These are phyloP conservation scores for Candida takata DNA, from an alignment of 805 yeast genomes.

Conservation along the genomic window DNA sequence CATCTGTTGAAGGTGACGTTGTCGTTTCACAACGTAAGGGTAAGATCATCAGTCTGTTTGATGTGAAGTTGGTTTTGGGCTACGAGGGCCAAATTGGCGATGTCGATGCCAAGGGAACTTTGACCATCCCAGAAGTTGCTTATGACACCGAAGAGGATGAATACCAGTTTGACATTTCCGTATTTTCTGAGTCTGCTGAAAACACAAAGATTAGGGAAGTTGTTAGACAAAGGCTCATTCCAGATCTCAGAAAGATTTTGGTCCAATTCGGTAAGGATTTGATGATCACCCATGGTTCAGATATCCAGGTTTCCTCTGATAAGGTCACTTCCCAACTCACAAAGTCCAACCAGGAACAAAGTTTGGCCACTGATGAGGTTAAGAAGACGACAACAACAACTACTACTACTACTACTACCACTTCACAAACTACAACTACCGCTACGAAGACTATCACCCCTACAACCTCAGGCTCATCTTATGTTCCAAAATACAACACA, in stretches of 20 bases:
- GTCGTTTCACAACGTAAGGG: slow-evolving; percentile 98
- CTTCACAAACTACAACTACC: slow-evolving; percentile 10
- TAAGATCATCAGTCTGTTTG: slow-evolving; percentile 87
- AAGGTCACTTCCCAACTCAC: slow-evolving; percentile 55
- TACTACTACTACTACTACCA: slow-evolving; percentile 3
- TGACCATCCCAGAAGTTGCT: slow-evolving; percentile 85
- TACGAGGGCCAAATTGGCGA: slow-evolving; percentile 42
- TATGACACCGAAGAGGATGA: slow-evolving; percentile 86
- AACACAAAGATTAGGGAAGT: slow-evolving; percentile 44
- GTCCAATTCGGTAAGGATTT: slow-evolving; percentile 70
- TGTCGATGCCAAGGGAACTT: slow-evolving; percentile 55
- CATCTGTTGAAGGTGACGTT: slow-evolving; percentile 81
- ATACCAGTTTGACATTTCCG: slow-evolving; percentile 72
- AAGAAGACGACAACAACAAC: slow-evolving; percentile 1
- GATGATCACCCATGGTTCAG: slow-evolving; percentile 69
- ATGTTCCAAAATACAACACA: slow-evolving; percentile 67
- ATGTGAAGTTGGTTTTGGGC: slow-evolving; percentile 59
- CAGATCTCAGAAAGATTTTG: slow-evolving; percentile 57
- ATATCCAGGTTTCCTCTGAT: slow-evolving; percentile 74
- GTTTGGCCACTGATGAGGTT: background rate
- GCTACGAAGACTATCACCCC: slow-evolving; percentile 11
- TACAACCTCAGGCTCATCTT: slow-evolving; percentile 11
- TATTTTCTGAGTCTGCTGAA: slow-evolving; percentile 50
- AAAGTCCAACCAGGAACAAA: slow-evolving; percentile 36
- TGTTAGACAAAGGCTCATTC: slow-evolving; percentile 49